phyloP scores from a whole-genome alignment of 768 basidiomycete species.

The Gautieria morchelliformis region DNA sequence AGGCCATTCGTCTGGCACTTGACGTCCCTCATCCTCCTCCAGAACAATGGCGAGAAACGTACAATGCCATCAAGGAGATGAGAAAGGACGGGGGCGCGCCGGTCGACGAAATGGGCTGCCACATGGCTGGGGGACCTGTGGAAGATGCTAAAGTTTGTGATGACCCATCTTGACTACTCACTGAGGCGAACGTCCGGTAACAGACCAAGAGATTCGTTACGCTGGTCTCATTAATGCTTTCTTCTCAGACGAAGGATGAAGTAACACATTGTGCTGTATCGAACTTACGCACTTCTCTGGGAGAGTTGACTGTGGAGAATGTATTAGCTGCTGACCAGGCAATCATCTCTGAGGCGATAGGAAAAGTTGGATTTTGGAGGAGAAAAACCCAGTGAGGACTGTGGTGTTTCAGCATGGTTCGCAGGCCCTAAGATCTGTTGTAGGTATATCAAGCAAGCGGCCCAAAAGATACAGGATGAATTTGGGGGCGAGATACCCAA shows the following conservation, averaged over 20 bases:
- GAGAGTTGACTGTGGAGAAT: slow-evolving; percentile 67
- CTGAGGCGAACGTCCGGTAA: slow-evolving; percentile 8
- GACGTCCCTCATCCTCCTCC: slow-evolving; percentile 60
- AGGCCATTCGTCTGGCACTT: slow-evolving; percentile 44
- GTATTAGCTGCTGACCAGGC: slow-evolving; percentile 53
- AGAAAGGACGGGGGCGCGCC: slow-evolving; percentile 64
- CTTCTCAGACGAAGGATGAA: slow-evolving; percentile 91
- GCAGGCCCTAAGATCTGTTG: neutral
- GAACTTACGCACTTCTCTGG: slow-evolving; percentile 63
- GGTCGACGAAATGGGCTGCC: slow-evolving; percentile 90
- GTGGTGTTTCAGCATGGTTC: neutral
- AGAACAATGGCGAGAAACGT: slow-evolving; percentile 55
- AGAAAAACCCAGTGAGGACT: slow-evolving; percentile 66
- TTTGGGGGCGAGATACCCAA: slow-evolving; percentile 82
- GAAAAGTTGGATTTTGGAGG: slow-evolving; percentile 90
- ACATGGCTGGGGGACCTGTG: slow-evolving; percentile 55
- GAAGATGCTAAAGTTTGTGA: slow-evolving; percentile 49
- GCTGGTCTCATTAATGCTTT: slow-evolving; percentile 89
- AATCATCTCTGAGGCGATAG: slow-evolving; percentile 65
- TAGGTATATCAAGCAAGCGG: slow-evolving; percentile 70
- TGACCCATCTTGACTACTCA: slow-evolving; percentile 3
- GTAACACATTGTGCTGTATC: slow-evolving; percentile 72
- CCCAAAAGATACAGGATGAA: slow-evolving; percentile 55
- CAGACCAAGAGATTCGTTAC: slow-evolving; percentile 78
- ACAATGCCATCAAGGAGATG: slow-evolving; percentile 69